Percentiles rank a stretch among this genome's conserved stretches.
phyloP scores from a whole-genome alignment of 2,329 filamentous ascomycete species.

The Claviceps sorghi region DNA sequence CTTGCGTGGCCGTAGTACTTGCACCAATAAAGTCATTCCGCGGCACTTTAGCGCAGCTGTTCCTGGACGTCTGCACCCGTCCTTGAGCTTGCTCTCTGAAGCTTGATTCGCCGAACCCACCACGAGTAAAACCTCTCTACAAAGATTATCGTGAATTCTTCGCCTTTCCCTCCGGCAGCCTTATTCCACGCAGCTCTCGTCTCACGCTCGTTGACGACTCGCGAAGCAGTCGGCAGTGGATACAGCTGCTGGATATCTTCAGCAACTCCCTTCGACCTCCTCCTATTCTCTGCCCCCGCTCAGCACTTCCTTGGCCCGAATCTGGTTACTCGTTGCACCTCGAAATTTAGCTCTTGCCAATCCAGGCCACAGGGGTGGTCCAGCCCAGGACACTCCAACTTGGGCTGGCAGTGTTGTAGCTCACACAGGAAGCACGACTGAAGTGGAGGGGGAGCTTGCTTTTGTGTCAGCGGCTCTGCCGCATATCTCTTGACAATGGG shows the following conservation, averaged over 20 bases:
- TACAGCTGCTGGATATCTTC: neutral
- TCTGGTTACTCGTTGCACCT: neutral
- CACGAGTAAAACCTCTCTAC: conserved; percentile 3
- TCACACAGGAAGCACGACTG: conserved; percentile 24
- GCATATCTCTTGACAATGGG: conserved; percentile 46
- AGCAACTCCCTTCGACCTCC: neutral
- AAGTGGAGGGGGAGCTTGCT: conserved; percentile 42
- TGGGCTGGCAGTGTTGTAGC: conserved; percentile 24
- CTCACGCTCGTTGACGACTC: neutral
- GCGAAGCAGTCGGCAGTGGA: neutral
- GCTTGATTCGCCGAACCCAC: conserved; percentile 1
- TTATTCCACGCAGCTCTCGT: neutral
- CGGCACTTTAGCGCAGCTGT: conserved; percentile 14
- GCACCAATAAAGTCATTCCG: conserved; percentile 1
- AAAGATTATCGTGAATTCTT: neutral
- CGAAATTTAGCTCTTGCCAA: neutral
- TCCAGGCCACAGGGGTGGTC: conserved; percentile 15
- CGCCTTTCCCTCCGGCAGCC: too few species aligned
- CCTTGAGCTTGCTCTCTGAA: conserved; percentile 15
- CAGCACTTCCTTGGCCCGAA: neutral
- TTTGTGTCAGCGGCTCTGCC: conserved; percentile 40
- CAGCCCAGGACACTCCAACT: conserved; percentile 18
- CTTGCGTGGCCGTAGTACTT: neutral
- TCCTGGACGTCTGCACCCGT: conserved; percentile 28
- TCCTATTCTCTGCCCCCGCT: neutral